phyloP scores from a whole-genome alignment of 495 filamentous ascomycete species.

The Penicillium coprophilum region DNA sequence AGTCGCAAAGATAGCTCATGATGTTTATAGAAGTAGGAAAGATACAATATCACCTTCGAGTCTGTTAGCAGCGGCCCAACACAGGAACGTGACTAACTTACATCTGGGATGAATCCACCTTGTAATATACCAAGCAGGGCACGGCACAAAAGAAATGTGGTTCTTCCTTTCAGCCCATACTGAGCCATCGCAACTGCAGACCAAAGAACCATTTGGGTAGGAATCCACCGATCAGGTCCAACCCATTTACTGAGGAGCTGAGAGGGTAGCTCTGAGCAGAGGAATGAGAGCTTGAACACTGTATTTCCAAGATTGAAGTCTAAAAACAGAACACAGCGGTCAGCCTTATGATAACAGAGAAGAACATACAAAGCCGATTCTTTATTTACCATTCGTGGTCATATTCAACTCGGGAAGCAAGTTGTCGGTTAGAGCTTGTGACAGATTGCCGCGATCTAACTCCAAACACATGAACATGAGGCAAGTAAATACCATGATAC shows the following conservation, averaged over 20 bases:
- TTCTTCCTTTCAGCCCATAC: slow-evolving; percentile 56
- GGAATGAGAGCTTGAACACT: slow-evolving; percentile 26
- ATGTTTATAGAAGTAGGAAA: slow-evolving; percentile 71
- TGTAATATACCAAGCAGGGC: slow-evolving; percentile 60
- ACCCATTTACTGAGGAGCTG: slow-evolving; percentile 64
- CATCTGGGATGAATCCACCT: slow-evolving; percentile 52
- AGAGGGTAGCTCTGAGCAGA: slow-evolving; percentile 58
- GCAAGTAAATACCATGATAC: slow-evolving; percentile 58
- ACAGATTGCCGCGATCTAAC: slow-evolving; percentile 58
- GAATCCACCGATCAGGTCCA: slow-evolving; percentile 76
- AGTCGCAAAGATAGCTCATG: slow-evolving; percentile 63
- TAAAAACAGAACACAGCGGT: not conserved
- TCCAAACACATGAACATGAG: slow-evolving; percentile 75
- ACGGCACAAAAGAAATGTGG: slow-evolving; percentile 61
- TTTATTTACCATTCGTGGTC: slow-evolving; percentile 44
- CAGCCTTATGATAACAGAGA: not conserved
- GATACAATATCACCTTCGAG: slow-evolving; percentile 52
- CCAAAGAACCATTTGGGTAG: slow-evolving; percentile 70
- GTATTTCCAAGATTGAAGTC: slow-evolving; percentile 37
- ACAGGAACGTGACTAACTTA: not conserved
- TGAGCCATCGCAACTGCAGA: slow-evolving; percentile 63
- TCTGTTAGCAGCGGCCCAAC: not conserved
- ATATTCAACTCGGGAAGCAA: slow-evolving; percentile 54
- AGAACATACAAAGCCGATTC: not conserved
- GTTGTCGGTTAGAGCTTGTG: slow-evolving; percentile 40